Evolutionary conservation across 1,139 yeast species (phyloP).

Genomic region (Lodderomyces orthopsilosis): DNA sequence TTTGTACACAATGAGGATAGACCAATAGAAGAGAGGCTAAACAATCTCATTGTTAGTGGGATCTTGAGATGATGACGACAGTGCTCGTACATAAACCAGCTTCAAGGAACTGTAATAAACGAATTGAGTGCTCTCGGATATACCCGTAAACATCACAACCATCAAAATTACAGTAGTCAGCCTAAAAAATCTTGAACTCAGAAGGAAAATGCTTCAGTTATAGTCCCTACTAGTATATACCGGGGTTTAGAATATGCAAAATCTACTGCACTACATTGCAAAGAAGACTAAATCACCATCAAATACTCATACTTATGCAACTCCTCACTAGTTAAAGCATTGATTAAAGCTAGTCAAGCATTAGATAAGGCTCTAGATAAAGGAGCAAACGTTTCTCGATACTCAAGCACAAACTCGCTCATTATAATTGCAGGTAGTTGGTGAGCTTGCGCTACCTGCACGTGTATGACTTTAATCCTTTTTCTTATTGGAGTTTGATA

Average conservation of each 20-base stretch:
- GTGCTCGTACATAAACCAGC: neutral
- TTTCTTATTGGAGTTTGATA: conserved; percentile 1
- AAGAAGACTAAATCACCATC: too few relatives aligned
- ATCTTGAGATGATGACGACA: neutral
- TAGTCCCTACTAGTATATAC: too few relatives aligned
- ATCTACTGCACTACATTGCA: too few relatives aligned
- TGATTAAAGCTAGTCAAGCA: too few relatives aligned
- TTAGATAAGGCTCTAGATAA: neutral
- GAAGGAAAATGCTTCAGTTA: too few relatives aligned
- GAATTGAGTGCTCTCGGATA: neutral
- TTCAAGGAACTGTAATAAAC: neutral
- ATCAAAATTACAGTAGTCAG: too few relatives aligned
- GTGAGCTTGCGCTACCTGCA: neutral
- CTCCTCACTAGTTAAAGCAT: too few relatives aligned
- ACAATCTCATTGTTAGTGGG: neutral
- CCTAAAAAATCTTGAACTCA: neutral
- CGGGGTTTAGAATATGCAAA: too few relatives aligned
- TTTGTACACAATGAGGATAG: neutral
- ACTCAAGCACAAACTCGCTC: too few relatives aligned
- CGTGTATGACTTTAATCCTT: neutral
- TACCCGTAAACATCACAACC: neutral
- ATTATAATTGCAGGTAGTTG: too few relatives aligned
- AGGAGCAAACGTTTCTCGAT: too few relatives aligned
- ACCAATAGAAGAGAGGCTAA: neutral
- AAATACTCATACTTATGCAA: too few relatives aligned